A percentile compares a stretch with the other conserved stretches of the same genome.
These are phyloP conservation scores for Dissoconium aciculare DNA, from an alignment of 2,329 filamentous ascomycete genomes.

Conservation along the genomic window DNA sequence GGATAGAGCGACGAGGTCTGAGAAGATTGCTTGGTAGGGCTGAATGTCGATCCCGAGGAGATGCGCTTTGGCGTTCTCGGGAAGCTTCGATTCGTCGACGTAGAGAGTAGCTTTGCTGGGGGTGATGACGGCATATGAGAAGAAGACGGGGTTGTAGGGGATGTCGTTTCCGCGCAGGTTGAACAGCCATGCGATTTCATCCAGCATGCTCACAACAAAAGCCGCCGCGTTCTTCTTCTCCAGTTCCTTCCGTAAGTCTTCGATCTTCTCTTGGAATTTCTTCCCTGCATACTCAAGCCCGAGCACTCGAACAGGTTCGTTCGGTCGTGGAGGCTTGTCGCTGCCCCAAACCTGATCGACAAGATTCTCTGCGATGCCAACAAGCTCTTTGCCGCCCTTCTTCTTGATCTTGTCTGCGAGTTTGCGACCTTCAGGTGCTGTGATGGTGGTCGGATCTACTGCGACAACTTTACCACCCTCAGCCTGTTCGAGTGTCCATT, in stretches of 20 bases:
- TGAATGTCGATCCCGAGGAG: slow-evolving; percentile 59
- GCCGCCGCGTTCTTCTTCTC: slow-evolving; percentile 78
- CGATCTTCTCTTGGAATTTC: slow-evolving; percentile 64
- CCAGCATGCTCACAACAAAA: slow-evolving; percentile 84
- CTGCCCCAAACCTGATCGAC: slow-evolving; percentile 81
- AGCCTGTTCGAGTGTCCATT: slow-evolving; percentile 78
- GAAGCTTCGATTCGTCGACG: slow-evolving; percentile 65
- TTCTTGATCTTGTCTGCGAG: slow-evolving; percentile 76
- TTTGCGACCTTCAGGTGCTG: slow-evolving; percentile 56
- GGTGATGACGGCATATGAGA: slow-evolving; percentile 85
- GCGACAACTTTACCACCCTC: slow-evolving; percentile 75
- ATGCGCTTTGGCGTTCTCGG: slow-evolving; percentile 51
- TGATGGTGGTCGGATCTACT: slow-evolving; percentile 78
- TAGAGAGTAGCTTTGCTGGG: slow-evolving; percentile 63
- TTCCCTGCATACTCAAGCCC: slow-evolving; percentile 65
- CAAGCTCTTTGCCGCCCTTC: slow-evolving; percentile 61
- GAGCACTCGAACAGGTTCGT: slow-evolving; percentile 60
- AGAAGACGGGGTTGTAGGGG: slow-evolving; percentile 95
- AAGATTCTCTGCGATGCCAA: slow-evolving; percentile 65
- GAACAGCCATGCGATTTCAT: slow-evolving; percentile 97
- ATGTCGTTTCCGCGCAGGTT: slow-evolving; percentile 92
- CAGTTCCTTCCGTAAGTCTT: slow-evolving; percentile 76
- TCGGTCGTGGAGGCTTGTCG: slow-evolving; percentile 57
- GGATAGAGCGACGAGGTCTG: slow-evolving; percentile 55
- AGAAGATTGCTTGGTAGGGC: slow-evolving; percentile 70